Base-by-base conservation (phyloP, 139 green algal species). In the Chlamydomonas sp. region DNA sequence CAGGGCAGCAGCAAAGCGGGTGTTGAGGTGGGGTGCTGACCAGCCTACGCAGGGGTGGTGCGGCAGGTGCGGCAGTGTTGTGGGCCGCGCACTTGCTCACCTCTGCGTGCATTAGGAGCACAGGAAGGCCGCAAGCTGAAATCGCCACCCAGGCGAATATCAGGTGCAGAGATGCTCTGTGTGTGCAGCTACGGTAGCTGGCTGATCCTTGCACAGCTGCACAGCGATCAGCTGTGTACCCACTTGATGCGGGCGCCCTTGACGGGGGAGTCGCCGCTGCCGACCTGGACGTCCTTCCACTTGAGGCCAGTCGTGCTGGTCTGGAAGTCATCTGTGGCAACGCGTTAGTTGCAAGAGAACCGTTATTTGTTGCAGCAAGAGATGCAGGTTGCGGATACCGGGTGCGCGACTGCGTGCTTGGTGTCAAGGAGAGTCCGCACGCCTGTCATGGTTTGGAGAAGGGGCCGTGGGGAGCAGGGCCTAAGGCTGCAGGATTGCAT, bases 21-120 rank as follows among this genome's bases (percentile, higher is more conserved):
- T 49, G 31, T 49, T 49, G 31, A 49, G 31, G 31, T 49, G 7
- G 60, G 10, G 63, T 12, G 75, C n/a, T 85, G 66, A 78, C 76
- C 76, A 61, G 2, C 57, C 69, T 85, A 3, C 15, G 12, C 58
- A 9, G 5, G 18, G 66, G 9, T 8, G 5, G 58, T 77, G n/a
- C 49, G 58, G 17, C 31, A 60, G 31, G 58, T 18, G 7, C 3
- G 17, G 31, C 9, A 15, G 9, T 17, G 1, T 3, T 59, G 3
- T 71, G 18, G 2, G 5, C 67, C 10, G 10, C 67, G 14, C 67
- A 73, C 64, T 12, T 31, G 20, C 67, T 20, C 67, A 73, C 91
- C 72, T 94, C 93, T 31, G 87, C 85, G 10, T 95, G 95, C 9
- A 98, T 87, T 66, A 98, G 97, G 77, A 67, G 95, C 95, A 61